phyloP scores from a whole-genome alignment of 1,139 yeast genomes.

The Magnusiomyces sp. region DNA sequence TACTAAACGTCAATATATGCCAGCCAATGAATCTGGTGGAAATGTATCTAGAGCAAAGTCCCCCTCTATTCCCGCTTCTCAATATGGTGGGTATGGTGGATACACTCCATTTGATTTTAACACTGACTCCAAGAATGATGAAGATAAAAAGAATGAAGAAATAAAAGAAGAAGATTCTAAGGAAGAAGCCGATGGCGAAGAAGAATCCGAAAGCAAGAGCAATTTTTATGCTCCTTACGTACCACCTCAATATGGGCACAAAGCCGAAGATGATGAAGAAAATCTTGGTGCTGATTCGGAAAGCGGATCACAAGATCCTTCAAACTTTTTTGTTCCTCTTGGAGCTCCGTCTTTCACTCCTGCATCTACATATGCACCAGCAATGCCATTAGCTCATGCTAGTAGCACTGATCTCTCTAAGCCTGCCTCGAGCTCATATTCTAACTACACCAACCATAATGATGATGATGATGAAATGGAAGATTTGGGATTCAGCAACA shows the following conservation, averaged over 20 bases:
- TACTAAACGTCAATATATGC: too few relatives aligned
- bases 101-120: constrained; percentile 9
- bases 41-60: too few relatives aligned
- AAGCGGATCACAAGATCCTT: neutral
- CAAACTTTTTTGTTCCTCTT: constrained; percentile 10
- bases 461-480: constrained; percentile 34
- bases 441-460: constrained; percentile 19
- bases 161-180: constrained; percentile 2
- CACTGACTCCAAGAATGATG: neutral
- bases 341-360: constrained; percentile 10
- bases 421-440: too few relatives aligned
- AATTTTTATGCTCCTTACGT: constrained; percentile 11
- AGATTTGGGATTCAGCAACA: constrained; percentile 26
- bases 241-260: constrained; percentile 30
- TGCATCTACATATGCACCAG: neutral
- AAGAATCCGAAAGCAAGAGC: neutral
- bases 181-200: constrained; percentile 4
- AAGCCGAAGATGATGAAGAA: constrained; percentile 40
- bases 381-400: constrained; percentile 4
- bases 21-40: too few relatives aligned
- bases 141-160: neutral
- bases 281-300: constrained; percentile 24
- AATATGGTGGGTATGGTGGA: constrained; percentile 1
- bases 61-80: too few relatives aligned
- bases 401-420: constrained; percentile 4